Percentiles rank a stretch among this genome's conserved stretches.
Conservation (phyloP, 2,329 filamentous ascomycete genomes). For the Peltaster fructicola region DNA sequence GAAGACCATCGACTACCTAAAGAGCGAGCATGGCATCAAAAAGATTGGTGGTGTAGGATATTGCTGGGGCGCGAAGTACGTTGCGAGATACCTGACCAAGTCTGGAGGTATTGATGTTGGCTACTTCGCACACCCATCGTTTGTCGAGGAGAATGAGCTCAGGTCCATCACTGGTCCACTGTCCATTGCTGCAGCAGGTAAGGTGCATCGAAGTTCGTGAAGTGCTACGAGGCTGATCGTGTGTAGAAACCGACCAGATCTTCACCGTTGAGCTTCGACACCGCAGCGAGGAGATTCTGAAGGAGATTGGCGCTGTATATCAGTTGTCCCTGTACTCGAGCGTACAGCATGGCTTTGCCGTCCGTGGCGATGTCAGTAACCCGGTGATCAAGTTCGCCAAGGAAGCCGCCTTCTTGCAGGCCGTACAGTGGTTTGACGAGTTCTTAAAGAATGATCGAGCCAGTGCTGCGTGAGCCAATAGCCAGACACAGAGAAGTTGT, state of each 20-base stretch:
- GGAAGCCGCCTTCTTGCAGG: slow-evolving; percentile 67
- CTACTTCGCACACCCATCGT: slow-evolving; percentile 60
- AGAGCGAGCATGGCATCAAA: slow-evolving; percentile 29
- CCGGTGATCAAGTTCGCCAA: slow-evolving; percentile 49
- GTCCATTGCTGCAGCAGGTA: slow-evolving; percentile 44
- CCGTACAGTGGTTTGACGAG: slow-evolving; percentile 58
- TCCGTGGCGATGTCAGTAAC: slow-evolving; percentile 45
- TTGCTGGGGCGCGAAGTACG: slow-evolving; percentile 37
- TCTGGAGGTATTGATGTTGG: slow-evolving; percentile 46
- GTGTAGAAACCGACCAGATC: slow-evolving; percentile 38
- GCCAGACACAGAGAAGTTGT: no score
- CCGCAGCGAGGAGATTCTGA: slow-evolving; percentile 42
- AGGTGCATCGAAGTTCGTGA: no score
- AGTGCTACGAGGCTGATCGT: slow-evolving; percentile 1
- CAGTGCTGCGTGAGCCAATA: slow-evolving; percentile 1
- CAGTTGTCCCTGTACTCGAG: slow-evolving; percentile 62
- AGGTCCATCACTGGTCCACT: slow-evolving; percentile 37
- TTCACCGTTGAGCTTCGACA: slow-evolving; percentile 39
- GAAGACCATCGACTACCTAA: slow-evolving; percentile 29
- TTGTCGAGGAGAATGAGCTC: slow-evolving; percentile 46
- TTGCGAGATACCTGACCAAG: slow-evolving; percentile 42
- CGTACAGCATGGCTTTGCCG: slow-evolving; percentile 57
- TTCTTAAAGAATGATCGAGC: slow-evolving; percentile 26
- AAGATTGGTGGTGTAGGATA: slow-evolving; percentile 31
- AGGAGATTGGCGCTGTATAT: slow-evolving; percentile 34